Evolutionary conservation across 2,329 filamentous ascomycete species (phyloP), one percentile per base, ranked within the genome.

Genomic region (Diaporthe humulicola): DNA sequence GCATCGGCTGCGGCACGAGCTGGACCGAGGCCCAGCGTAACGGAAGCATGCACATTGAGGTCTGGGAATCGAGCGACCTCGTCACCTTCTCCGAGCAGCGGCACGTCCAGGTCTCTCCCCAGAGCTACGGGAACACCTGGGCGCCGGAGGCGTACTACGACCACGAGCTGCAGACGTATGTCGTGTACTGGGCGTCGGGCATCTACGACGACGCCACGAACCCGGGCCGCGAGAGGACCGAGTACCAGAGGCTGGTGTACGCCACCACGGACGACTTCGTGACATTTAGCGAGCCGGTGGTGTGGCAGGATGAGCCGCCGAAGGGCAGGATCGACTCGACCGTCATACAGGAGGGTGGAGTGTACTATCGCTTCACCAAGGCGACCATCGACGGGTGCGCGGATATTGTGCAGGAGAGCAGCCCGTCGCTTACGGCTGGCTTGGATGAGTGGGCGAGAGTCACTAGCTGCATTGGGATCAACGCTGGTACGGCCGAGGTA

Each of bases 331-430:
- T 90, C 33, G 88, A 90, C 77, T 86, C 88, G 0, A 90, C 88
- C 0, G 86, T 90, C 0, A 79, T 89, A 19, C 81, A 86, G 70
- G 83, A 83, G 0, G 82, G 82, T 1, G 79, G 79, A 14, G 80
- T 79, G 0, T 89, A 86, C 78, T 87, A 88, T 77, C 87, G 88
- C 12, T 90, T 90, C 78, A 89, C 88, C n/a, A 90, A 90, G 73
- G 86, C 83, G 2, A 83, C 80, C 4, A 82, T 80, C 4, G 89
- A 87, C 0, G 88, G 88, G 1, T 90, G 88, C 78, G 82, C 81
- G 2, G 88, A 90, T 61, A 89, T 90, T 30, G 89, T 90, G 36
- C 84, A 90, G 75, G 88, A 90, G 76, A 84, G 83, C 45, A 88
- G 87, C 0, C 72, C 80, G 0, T 81, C 80, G 1, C 79, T 90